Conservation (phyloP, 2,329 filamentous ascomycete species). For the Arthroderma uncinatum region DNA sequence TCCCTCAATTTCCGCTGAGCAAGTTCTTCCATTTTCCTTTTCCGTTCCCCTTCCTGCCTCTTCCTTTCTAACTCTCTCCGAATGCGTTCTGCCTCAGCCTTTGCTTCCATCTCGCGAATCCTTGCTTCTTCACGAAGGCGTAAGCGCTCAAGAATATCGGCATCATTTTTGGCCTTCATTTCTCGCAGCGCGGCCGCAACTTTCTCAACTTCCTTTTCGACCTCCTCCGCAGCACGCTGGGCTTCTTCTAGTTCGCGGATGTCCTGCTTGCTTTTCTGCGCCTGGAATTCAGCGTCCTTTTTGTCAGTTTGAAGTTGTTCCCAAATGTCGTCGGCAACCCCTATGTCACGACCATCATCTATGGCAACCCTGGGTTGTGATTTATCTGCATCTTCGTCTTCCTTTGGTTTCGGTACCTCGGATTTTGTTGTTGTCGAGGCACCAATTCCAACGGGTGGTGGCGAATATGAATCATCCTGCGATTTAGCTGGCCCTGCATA, state of each 20-base stretch:
- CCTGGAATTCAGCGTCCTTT: constrained; percentile 18
- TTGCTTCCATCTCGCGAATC: constrained; percentile 14
- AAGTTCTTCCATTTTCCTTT: constrained; percentile 30
- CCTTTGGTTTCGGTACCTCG: not conserved
- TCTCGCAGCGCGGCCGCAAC: not conserved
- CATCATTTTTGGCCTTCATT: constrained; percentile 14
- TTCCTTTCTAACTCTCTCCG: constrained; percentile 30
- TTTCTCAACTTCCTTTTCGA: constrained; percentile 12
- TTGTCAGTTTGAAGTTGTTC: constrained; percentile 46
- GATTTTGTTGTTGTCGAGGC: constrained; percentile 10
- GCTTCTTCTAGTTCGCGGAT: constrained; percentile 13
- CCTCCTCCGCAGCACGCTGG: constrained; percentile 15
- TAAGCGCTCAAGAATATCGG: constrained; percentile 10
- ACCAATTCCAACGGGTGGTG: constrained; percentile 3
- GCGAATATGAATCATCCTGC: not conserved
- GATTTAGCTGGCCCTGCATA: constrained; percentile 7
- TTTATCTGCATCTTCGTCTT: not conserved
- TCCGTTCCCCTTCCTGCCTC: constrained; percentile 30
- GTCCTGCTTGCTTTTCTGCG: constrained; percentile 1
- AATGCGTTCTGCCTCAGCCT: constrained; percentile 18
- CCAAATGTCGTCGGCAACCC: constrained; percentile 52
- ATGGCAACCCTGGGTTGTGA: not conserved
- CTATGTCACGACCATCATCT: constrained; percentile 38
- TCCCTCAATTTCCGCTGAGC: constrained; percentile 39
- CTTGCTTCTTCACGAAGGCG: constrained; percentile 1